Conservation (phyloP, 495 filamentous ascomycete species). For the Copromyces sp. region DNA sequence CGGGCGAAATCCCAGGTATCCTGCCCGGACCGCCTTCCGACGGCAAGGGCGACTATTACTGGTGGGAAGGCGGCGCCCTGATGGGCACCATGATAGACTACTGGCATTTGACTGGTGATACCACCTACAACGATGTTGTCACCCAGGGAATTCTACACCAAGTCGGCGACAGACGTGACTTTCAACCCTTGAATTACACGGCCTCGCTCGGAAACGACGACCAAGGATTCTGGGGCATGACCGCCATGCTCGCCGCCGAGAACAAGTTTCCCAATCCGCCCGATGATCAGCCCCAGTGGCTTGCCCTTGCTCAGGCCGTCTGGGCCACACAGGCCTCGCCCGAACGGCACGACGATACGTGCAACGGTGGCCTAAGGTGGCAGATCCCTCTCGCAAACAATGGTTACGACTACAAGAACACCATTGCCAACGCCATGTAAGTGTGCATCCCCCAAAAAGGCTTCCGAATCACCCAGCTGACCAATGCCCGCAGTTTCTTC, state of each 20-base stretch:
- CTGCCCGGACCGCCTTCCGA: slow-evolving; percentile 42
- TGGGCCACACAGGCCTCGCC: slow-evolving; percentile 60
- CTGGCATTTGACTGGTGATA: slow-evolving; percentile 59
- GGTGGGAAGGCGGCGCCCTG: slow-evolving; percentile 47
- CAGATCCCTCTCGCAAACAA: slow-evolving; percentile 65
- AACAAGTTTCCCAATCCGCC: slow-evolving; percentile 56
- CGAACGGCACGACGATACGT: slow-evolving; percentile 47
- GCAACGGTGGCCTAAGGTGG: slow-evolving; percentile 66
- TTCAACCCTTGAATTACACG: slow-evolving; percentile 60
- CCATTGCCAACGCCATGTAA: slow-evolving; percentile 37
- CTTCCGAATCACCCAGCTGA: slow-evolving; percentile 33
- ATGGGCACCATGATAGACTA: slow-evolving; percentile 57
- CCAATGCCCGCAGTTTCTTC: slow-evolving; percentile 55
- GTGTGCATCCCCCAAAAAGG: background rate
- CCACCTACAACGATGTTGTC: slow-evolving; percentile 49
- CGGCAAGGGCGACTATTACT: slow-evolving; percentile 43
- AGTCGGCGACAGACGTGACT: slow-evolving; percentile 46
- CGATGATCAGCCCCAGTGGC: slow-evolving; percentile 54
- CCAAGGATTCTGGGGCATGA: slow-evolving; percentile 74
- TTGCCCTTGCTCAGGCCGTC: slow-evolving; percentile 63
- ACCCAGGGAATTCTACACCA: slow-evolving; percentile 54
- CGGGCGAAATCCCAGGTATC: slow-evolving; percentile 55
- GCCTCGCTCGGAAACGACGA: slow-evolving; percentile 71
- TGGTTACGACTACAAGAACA: slow-evolving; percentile 83
- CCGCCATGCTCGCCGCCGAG: slow-evolving; percentile 68